Conservation (phyloP, 208 protist genomes). For the Phytomonas francai region DNA sequence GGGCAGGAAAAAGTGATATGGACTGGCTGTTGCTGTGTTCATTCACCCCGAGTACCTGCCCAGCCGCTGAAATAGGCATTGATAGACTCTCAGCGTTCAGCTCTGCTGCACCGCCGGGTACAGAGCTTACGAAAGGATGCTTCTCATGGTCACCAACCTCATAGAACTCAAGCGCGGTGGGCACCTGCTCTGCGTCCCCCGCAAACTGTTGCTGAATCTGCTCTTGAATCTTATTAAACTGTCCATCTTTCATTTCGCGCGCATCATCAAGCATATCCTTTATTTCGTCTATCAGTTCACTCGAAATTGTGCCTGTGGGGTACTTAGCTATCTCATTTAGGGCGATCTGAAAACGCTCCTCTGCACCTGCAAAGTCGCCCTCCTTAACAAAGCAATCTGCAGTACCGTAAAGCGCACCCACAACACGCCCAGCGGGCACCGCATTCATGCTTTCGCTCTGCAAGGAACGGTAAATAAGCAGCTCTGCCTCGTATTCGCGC, state of each 20-base stretch:
- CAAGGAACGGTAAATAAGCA: conserved; percentile 69
- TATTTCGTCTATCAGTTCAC: conserved; percentile 53
- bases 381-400: conserved; percentile 84
- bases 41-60: conserved; percentile 33
- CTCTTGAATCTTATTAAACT: conserved; percentile 56
- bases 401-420: conserved; percentile 63
- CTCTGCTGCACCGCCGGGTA: conserved; percentile 34
- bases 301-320: conserved; percentile 35
- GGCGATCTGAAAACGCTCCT: conserved; percentile 49
- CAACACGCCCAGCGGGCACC: conserved; percentile 43
- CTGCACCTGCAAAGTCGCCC: conserved; percentile 75
- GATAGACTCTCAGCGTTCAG: conserved; percentile 42
- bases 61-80: conserved; percentile 61
- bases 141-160: conserved; percentile 23
- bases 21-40: conserved; percentile 64
- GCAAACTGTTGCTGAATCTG: conserved; percentile 69
- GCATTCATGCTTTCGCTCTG: conserved; percentile 25
- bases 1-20: conserved; percentile 67
- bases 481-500: conserved; percentile 75
- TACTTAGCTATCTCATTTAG: conserved; percentile 53
- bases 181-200: conserved; percentile 42
- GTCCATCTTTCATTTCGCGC: conserved; percentile 66
- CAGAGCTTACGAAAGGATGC: conserved; percentile 58
- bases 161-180: conserved; percentile 56
- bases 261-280: conserved; percentile 70